Conservation (phyloP, 352 stramenopile genomes). For the Globisporangium spinosum region DNA sequence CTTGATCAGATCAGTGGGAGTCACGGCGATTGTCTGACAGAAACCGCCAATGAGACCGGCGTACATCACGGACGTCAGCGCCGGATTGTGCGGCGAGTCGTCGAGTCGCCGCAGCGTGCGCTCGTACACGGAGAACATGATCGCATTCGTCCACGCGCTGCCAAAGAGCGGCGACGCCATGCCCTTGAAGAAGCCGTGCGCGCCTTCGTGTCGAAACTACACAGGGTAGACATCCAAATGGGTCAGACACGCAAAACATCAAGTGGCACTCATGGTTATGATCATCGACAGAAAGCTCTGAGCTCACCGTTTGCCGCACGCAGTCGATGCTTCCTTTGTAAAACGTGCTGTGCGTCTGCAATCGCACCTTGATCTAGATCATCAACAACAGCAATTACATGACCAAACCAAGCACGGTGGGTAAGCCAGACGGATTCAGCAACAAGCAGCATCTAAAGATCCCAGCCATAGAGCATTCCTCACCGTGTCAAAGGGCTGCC, state of each 20-base stretch:
- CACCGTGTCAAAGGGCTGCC: conserved; percentile 59
- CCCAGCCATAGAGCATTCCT: background rate
- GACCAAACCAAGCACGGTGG: background rate
- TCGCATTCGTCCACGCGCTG: conserved; percentile 82
- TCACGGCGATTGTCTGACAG: conserved; percentile 69
- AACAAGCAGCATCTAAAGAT: background rate
- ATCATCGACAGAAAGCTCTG: background rate
- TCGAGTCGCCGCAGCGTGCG: conserved; percentile 63
- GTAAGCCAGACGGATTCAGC: background rate
- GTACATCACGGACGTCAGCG: conserved; percentile 64
- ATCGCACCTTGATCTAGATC: conserved; percentile 46
- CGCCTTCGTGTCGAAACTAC: conserved; percentile 65
- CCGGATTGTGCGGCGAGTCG: conserved; percentile 41
- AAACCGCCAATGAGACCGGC: conserved; percentile 71
- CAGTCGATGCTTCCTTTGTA: conserved; percentile 55
- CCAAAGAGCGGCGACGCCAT: conserved; percentile 78
- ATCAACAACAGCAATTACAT: background rate
- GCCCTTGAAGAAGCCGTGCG: conserved; percentile 81
- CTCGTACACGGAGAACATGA: conserved; percentile 85
- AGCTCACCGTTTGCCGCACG: conserved; percentile 34
- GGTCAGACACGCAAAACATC: background rate
- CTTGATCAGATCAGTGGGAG: conserved; percentile 82
- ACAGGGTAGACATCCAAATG: background rate
- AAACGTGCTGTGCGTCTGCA: conserved; percentile 55
- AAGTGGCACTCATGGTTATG: background rate